Base-by-base conservation (phyloP, 805 yeast species). In the Phaffomyces antillensis region DNA sequence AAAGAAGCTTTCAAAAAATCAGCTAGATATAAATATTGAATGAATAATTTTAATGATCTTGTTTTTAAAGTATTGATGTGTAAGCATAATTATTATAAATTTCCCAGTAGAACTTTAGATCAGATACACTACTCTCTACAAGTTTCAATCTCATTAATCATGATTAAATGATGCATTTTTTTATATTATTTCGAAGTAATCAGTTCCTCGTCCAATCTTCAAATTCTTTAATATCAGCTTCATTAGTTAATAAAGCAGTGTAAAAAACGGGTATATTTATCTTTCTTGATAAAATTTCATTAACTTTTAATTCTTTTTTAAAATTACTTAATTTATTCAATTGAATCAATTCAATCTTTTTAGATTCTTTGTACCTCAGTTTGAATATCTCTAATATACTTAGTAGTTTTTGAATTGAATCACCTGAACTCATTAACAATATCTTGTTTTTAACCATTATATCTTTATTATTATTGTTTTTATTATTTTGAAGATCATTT, bases 311-410 rank as follows among this genome's bases (percentile, higher is more conserved):
- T 0, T 39, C 17, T 1, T 52, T 49, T 12, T 52, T 53, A 36
- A 48, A 58, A 18, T 50, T 44, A 39, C 55, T 59, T 15, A 58
- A 42, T 37, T 48, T 55, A 38, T 58, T 58, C 26, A 36, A 55
- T 43, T 58, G 62, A 37, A 51, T 50, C 30, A 38, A 49, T 23
- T 39, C 41, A 9, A 31, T 17, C 2, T 24, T 30, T 16, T 45
- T 26, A 2, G 11, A 7, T 16, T 52, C 52, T 11, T 28, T 42
- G 9, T 53, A 26, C 31, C 46, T 51, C 16, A 31, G 15, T 41
- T 58, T 56, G 7, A 52, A 47, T 18, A 58, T 54, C 44, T 58
- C 62, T 28, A 56, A 38, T 3, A 56, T 49, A 37, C 52, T 49
- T 5, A 54, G 33, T 26, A 55, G 32, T 38, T 58, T 58, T 35